These are phyloP conservation scores for Calocybe cyanea DNA, from an alignment of 768 basidiomycete species.

Conservation along the genomic window DNA sequence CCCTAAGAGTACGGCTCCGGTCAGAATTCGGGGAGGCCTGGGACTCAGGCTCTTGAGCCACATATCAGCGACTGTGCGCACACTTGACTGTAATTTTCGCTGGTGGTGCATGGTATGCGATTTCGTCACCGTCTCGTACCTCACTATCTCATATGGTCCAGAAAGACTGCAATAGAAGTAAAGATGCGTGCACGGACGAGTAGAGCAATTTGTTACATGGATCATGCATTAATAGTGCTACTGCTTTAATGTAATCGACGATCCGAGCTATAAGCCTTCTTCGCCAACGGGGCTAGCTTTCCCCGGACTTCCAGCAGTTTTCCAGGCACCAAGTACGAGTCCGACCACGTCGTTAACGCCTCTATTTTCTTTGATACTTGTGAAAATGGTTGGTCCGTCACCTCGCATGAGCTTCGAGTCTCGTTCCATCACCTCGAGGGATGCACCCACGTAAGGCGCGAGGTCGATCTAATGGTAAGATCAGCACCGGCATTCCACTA, in stretches of 20 bases:
- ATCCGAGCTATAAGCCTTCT: slow-evolving; percentile 9
- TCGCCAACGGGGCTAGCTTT: slow-evolving; percentile 46
- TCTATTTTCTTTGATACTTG: slow-evolving; percentile 72
- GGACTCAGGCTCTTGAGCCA: not conserved
- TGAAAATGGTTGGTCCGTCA: slow-evolving; percentile 89
- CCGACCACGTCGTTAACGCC: slow-evolving; percentile 82
- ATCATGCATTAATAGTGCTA: too few species aligned
- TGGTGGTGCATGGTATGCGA: too few species aligned
- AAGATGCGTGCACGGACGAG: too few species aligned
- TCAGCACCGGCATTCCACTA: not conserved
- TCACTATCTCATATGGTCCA: too few species aligned
- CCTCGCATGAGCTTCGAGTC: slow-evolving; percentile 94
- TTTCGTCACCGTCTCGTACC: too few species aligned
- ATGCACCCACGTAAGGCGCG: slow-evolving; percentile 88
- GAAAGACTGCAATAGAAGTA: too few species aligned
- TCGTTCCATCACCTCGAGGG: slow-evolving; percentile 90
- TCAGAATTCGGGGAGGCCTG: slow-evolving; percentile 6
- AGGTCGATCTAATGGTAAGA: slow-evolving; percentile 70
- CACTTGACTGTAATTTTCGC: not conserved
- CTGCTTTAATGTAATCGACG: too few species aligned
- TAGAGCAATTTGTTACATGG: too few species aligned
- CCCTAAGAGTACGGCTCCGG: slow-evolving; percentile 14
- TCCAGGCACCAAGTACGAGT: slow-evolving; percentile 88
- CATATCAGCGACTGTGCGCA: not conserved
- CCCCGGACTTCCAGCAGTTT: slow-evolving; percentile 72